Conservation (phyloP, 2,329 filamentous ascomycete genomes). For the Fusarium temperatum region DNA sequence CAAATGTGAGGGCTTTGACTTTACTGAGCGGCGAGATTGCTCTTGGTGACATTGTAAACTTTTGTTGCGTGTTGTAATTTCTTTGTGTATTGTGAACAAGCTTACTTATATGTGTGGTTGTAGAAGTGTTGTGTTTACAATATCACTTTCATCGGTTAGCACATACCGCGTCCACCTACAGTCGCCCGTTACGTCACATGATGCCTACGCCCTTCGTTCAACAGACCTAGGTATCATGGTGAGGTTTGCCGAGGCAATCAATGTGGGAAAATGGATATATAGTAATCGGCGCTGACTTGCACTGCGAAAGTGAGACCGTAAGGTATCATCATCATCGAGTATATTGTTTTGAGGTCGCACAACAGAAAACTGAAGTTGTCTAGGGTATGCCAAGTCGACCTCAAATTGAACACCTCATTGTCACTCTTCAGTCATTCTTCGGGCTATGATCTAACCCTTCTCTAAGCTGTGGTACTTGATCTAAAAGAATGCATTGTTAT, state of each 20-base stretch:
- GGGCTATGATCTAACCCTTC: background rate
- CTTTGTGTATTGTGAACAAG: background rate
- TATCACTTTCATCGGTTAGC: background rate
- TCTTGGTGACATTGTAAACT: conserved; percentile 38
- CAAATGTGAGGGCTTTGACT: conserved; percentile 73
- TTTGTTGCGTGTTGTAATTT: background rate
- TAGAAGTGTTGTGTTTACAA: background rate
- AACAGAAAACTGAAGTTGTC: background rate
- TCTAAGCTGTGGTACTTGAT: background rate
- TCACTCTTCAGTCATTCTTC: background rate
- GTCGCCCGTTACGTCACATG: conserved; percentile 29
- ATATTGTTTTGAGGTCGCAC: background rate
- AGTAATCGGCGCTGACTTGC: background rate
- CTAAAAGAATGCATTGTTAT: background rate
- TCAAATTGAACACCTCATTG: background rate
- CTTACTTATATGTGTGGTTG: background rate
- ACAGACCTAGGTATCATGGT: background rate
- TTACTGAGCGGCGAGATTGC: conserved; percentile 39
- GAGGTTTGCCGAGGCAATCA: background rate
- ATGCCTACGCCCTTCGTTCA: conserved; percentile 29
- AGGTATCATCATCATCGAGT: background rate
- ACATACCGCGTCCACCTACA: background rate
- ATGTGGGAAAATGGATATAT: background rate
- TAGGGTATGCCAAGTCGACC: background rate
- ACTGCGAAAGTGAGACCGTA: background rate